Conservation (phyloP, 2,329 filamentous ascomycete species). For the Alternaria hordeiaustralica region DNA sequence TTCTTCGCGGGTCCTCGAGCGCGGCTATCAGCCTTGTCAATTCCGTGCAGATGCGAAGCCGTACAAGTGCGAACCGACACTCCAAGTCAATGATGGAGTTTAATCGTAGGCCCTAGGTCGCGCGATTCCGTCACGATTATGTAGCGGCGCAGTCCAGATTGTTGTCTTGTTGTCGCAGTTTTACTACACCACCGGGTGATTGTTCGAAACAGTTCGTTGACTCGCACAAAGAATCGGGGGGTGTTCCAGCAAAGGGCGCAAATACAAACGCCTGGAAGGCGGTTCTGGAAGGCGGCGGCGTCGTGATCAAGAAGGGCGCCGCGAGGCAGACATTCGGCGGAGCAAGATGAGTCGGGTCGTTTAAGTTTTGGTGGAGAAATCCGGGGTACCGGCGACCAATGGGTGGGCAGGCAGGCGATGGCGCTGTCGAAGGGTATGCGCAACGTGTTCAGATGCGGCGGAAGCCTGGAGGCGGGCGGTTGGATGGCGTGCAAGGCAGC, state of each 20-base stretch:
- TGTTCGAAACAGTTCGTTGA: slow-evolving; percentile 21
- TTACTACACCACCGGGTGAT: slow-evolving; percentile 16
- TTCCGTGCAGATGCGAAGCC: slow-evolving; percentile 1
- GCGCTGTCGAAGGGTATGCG: not conserved
- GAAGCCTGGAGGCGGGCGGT: not conserved
- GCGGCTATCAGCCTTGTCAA: slow-evolving; percentile 7
- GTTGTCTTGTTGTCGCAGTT: slow-evolving; percentile 23
- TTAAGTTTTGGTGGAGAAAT: slow-evolving; percentile 7
- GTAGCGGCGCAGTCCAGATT: slow-evolving; percentile 17
- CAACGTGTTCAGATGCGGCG: not conserved
- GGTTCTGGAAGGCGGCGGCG: slow-evolving; percentile 10
- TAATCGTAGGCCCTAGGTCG: not conserved
- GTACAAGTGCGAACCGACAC: not conserved
- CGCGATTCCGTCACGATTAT: slow-evolving; percentile 14
- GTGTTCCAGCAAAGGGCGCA: slow-evolving; percentile 6
- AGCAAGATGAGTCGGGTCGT: slow-evolving; percentile 5
- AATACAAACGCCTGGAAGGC: not conserved
- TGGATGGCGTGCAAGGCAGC: not conserved
- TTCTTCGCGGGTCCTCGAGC: slow-evolving; percentile 5
- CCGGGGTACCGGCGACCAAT: slow-evolving; percentile 3
- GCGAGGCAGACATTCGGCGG: slow-evolving; percentile 6
- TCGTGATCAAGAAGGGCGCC: slow-evolving; percentile 6
- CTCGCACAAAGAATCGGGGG: slow-evolving; percentile 17
- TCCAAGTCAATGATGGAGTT: not conserved
- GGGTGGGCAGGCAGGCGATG: not conserved